Percentiles rank a stretch among this genome's conserved stretches.
Conservation (phyloP, 129 eudicot species). For the Solidago caesia region DNA sequence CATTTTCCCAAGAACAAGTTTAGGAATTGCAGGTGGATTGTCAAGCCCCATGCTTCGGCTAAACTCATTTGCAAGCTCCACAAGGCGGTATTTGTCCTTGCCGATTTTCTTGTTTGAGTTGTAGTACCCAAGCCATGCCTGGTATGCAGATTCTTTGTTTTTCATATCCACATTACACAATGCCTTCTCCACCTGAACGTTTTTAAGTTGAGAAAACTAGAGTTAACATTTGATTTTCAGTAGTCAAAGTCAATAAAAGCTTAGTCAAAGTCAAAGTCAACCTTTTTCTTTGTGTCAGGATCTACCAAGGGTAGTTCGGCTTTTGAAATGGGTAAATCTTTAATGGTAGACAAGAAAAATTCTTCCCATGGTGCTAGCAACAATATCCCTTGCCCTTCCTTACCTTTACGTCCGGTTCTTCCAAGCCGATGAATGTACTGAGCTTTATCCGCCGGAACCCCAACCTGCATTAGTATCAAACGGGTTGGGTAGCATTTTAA, state of each 20-base stretch:
- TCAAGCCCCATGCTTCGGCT: constrained; percentile 93
- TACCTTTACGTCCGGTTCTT: constrained; percentile 94
- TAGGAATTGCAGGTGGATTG: constrained; percentile 82
- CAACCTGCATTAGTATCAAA: constrained; percentile 44
- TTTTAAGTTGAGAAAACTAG: constrained; percentile 9
- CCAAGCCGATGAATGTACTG: constrained; percentile 94
- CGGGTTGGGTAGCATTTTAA: not conserved
- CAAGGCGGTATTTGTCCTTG: constrained; percentile 65
- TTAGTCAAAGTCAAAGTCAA: not conserved
- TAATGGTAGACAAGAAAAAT: constrained; percentile 62
- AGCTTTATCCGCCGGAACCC: constrained; percentile 76
- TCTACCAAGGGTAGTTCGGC: constrained; percentile 55
- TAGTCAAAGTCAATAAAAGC: not conserved
- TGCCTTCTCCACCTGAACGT: constrained; percentile 74
- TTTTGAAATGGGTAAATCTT: constrained; percentile 69
- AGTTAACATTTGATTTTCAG: constrained; percentile 10
- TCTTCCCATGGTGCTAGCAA: constrained; percentile 93
- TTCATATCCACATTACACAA: constrained; percentile 75
- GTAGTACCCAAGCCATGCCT: constrained; percentile 99
- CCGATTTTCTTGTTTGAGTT: constrained; percentile 68
- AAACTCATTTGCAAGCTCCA: constrained; percentile 90
- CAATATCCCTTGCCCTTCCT: constrained; percentile 83
- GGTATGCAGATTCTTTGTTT: constrained; percentile 91
- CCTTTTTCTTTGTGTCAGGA: constrained; percentile 70
- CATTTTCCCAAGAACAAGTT: constrained; percentile 85